These are phyloP conservation scores for Diaporthe ilicicola DNA, from an alignment of 2,329 filamentous ascomycete genomes.

Conservation along the genomic window DNA sequence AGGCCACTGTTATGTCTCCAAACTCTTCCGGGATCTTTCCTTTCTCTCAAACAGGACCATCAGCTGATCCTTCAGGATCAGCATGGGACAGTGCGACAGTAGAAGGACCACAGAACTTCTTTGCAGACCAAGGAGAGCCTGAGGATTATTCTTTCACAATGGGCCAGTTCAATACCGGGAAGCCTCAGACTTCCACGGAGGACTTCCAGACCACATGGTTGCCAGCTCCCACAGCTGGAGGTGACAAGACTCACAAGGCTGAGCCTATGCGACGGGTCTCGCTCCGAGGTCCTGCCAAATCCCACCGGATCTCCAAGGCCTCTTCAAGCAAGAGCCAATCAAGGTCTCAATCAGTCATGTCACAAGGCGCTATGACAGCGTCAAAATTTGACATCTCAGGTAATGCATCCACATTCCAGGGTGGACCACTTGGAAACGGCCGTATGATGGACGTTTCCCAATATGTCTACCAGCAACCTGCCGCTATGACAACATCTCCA, in stretches of 20 bases:
- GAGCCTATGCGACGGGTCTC: conserved; percentile 56
- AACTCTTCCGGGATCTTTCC: conserved; percentile 62
- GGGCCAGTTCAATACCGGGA: conserved; percentile 63
- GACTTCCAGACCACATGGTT: conserved; percentile 58
- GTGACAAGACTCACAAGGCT: conserved; percentile 47
- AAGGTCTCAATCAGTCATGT: conserved; percentile 56
- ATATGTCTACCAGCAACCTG: conserved; percentile 60
- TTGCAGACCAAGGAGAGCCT: conserved; percentile 60
- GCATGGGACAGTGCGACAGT: conserved; percentile 61
- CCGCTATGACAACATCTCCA: conserved; percentile 55
- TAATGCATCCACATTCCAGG: conserved; percentile 55
- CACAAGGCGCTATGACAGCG: conserved; percentile 58
- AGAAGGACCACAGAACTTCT: conserved; percentile 70
- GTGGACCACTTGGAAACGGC: conserved; percentile 48
- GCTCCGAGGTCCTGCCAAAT: conserved; percentile 54
- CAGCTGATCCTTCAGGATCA: conserved; percentile 60
- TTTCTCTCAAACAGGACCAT: conserved; percentile 68
- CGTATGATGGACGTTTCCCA: conserved; percentile 59
- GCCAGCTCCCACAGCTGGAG: conserved; percentile 45
- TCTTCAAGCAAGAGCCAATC: conserved; percentile 52
- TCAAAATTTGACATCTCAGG: conserved; percentile 62
- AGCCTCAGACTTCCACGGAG: conserved; percentile 56
- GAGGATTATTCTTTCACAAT: conserved; percentile 63
- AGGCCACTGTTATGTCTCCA: conserved; percentile 60
- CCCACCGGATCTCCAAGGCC: conserved; percentile 53